Percentiles rank a stretch among this genome's conserved stretches.
phyloP scores from a whole-genome alignment of 805 yeast genomes.

The Kazachstania viticola region DNA sequence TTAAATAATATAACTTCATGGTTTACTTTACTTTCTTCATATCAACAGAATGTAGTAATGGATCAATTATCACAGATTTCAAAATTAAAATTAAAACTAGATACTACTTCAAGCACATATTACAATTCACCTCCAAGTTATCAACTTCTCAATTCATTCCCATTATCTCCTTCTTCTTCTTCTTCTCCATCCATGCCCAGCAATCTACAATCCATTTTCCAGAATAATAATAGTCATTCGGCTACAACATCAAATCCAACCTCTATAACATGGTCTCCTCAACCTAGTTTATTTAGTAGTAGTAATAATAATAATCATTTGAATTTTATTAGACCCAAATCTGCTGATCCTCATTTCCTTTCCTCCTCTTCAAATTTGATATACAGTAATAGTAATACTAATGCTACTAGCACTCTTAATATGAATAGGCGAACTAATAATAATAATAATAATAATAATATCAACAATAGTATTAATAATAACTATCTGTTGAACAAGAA shows the following conservation, averaged over 20 bases:
- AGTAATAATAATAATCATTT: slow-evolving; percentile 24
- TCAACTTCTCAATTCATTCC: slow-evolving; percentile 5
- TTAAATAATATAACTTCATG: no score
- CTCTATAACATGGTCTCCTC: slow-evolving; percentile 29
- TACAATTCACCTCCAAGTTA: slow-evolving; percentile 14
- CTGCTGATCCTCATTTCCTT: slow-evolving; percentile 32
- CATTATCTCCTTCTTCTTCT: slow-evolving; percentile 15
- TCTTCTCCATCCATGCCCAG: background rate
- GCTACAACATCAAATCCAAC: no score
- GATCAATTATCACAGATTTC: slow-evolving; percentile 45
- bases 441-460: background rate
- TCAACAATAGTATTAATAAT: slow-evolving; percentile 2
- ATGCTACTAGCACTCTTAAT: no score
- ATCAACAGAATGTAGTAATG: slow-evolving; percentile 40
- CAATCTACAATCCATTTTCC: slow-evolving; percentile 2
- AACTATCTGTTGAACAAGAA: no score
- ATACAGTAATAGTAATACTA: no score
- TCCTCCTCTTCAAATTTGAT: no score
- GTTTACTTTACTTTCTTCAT: slow-evolving; percentile 39
- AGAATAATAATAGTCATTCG: background rate
- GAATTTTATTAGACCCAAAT: slow-evolving; percentile 29
- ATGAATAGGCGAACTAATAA: no score
- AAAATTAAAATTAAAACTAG: slow-evolving; percentile 36
- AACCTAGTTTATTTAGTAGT: slow-evolving; percentile 31
- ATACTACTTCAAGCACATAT: slow-evolving; percentile 16